Conservation (phyloP, 2,329 filamentous ascomycete species). For the Apiospora hydei region DNA sequence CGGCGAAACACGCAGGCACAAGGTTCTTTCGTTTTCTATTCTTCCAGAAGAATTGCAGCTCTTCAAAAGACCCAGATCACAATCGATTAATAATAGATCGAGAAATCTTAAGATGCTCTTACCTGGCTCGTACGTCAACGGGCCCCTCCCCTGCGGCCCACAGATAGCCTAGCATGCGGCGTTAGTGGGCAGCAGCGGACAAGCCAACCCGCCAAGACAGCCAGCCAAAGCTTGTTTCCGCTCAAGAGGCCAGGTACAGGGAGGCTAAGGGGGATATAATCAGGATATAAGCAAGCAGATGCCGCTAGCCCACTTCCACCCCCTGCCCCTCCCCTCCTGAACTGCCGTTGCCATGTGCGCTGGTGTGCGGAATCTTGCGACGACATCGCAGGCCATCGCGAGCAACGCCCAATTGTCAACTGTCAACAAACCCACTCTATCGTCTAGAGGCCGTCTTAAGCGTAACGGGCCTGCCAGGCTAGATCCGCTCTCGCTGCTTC, state of each 20-base stretch:
- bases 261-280: too few relatives aligned
- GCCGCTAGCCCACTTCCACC: neutral
- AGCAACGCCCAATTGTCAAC: neutral
- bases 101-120: conserved; percentile 8
- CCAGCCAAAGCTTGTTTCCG: conserved; percentile 14
- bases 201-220: neutral
- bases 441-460: neutral
- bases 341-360: conserved; percentile 15
- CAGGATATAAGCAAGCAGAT: too few relatives aligned
- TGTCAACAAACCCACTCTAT: neutral
- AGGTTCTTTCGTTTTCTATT: too few relatives aligned
- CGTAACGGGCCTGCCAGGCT: conserved; percentile 7
- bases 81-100: conserved; percentile 9
- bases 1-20: neutral
- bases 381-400: neutral
- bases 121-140: conserved; percentile 17
- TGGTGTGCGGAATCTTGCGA: neutral
- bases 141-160: neutral
- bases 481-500: neutral
- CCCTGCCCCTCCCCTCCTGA: neutral
- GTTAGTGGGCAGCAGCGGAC: neutral
- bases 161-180: conserved; percentile 9
- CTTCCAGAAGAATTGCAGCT: neutral
- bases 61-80: neutral
- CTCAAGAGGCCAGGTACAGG: neutral